phyloP scores from a whole-genome alignment of 176 grass and related monocot genomes.

The Avena eriantha region DNA sequence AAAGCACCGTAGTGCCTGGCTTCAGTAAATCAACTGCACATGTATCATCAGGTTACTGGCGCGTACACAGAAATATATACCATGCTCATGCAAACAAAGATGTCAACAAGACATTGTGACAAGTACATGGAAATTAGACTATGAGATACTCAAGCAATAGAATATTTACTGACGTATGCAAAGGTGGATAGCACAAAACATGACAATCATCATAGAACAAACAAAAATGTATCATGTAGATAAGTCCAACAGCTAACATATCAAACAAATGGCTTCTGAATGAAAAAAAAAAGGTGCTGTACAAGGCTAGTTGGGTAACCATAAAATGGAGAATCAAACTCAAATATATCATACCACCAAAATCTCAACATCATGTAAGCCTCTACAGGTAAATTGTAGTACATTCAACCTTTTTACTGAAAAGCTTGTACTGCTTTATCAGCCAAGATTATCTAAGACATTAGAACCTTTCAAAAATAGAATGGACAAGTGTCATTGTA shows the following conservation, averaged over 20 bases:
- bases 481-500: background rate
- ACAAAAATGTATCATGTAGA: background rate
- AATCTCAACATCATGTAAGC: background rate
- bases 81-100: background rate
- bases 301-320: background rate
- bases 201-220: background rate
- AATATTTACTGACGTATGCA: background rate
- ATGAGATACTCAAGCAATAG: background rate
- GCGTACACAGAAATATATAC: background rate
- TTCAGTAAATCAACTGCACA: constrained; percentile 32
- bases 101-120: background rate
- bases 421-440: background rate
- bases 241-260: background rate
- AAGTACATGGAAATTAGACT: background rate
- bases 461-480: background rate
- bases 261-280: background rate
- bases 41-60: background rate
- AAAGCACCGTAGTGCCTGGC: constrained; percentile 14
- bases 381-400: background rate
- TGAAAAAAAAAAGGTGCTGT: background rate
- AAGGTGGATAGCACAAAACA: background rate
- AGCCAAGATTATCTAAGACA: constrained; percentile 1
- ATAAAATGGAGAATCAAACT: background rate
- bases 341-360: background rate
- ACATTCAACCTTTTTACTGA: background rate